A percentile compares a stretch with the other conserved stretches of the same genome.
These are phyloP conservation scores for Calvatia gigantea DNA, from an alignment of 768 basidiomycete species.

Conservation along the genomic window DNA sequence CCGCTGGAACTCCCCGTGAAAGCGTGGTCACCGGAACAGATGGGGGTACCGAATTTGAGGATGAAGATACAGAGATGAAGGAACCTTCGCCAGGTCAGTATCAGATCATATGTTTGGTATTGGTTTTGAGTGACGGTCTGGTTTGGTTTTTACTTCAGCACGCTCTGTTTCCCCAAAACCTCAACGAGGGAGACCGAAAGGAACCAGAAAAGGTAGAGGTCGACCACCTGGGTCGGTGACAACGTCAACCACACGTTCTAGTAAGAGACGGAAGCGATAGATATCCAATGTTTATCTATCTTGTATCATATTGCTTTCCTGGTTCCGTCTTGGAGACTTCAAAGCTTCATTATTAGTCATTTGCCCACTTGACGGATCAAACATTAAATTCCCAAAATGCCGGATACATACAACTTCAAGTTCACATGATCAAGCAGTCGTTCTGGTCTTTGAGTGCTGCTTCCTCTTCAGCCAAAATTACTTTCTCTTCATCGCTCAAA, in stretches of 20 bases:
- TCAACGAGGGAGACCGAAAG: conserved; percentile 30
- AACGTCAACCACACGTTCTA: conserved; percentile 27
- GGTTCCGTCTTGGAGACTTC: conserved; percentile 3
- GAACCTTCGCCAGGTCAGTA: conserved; percentile 57
- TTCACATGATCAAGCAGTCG: conserved; percentile 57
- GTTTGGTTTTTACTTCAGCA: conserved; percentile 18
- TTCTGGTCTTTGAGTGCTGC: conserved; percentile 37
- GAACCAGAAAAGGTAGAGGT: conserved; percentile 19
- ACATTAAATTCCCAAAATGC: no score
- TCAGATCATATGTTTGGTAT: background rate
- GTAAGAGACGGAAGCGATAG: conserved; percentile 48
- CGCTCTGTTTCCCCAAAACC: conserved; percentile 36
- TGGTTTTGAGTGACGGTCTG: conserved; percentile 8
- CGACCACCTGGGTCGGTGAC: conserved; percentile 24
- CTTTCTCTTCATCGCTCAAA: conserved; percentile 63
- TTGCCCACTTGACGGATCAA: background rate
- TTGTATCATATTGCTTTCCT: conserved; percentile 11
- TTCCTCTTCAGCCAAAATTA: conserved; percentile 50
- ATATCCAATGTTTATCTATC: background rate
- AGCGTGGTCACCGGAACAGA: conserved; percentile 74
- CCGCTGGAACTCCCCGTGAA: conserved; percentile 52
- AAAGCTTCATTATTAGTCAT: conserved; percentile 10
- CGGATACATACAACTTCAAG: background rate
- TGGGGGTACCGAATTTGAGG: conserved; percentile 65
- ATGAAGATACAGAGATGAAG: conserved; percentile 58